Evolutionary conservation across 441 rosid genomes (phyloP).

Genomic region (Biscutella laevigata): DNA sequence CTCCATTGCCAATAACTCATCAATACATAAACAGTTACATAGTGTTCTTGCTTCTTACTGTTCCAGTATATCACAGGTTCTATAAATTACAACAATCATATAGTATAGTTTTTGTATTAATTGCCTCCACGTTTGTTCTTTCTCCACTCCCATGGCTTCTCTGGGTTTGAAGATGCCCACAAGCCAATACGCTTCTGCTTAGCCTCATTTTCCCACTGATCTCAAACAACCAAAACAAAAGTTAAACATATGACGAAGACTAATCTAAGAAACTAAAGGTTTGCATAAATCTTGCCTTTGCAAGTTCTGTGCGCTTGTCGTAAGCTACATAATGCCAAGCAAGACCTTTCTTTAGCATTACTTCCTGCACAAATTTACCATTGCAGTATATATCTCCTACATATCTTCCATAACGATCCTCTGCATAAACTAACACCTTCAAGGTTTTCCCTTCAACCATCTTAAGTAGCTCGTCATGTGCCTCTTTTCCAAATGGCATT

Average conservation of each 20-base stretch:
- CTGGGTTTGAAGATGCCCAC: constrained; percentile 64
- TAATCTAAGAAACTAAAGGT: neutral
- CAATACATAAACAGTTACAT: constrained; percentile 8
- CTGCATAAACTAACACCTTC: constrained; percentile 42
- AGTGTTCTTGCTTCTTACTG: constrained; percentile 19
- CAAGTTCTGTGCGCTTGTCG: constrained; percentile 52
- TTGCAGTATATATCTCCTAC: constrained; percentile 71
- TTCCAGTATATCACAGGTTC: neutral
- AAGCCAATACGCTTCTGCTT: constrained; percentile 51
- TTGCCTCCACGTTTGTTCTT: constrained; percentile 41
- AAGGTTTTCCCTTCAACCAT: constrained; percentile 53
- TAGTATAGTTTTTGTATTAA: neutral
- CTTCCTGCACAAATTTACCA: constrained; percentile 43
- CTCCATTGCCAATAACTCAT: neutral
- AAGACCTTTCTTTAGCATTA: constrained; percentile 66
- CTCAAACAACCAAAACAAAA: neutral
- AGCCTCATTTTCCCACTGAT: constrained; percentile 79
- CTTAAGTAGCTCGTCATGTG: constrained; percentile 52
- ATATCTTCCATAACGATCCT: constrained; percentile 59
- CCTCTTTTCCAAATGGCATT: constrained; percentile 69
- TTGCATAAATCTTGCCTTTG: constrained; percentile 35
- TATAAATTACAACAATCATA: neutral
- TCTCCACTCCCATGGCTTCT: constrained; percentile 82
- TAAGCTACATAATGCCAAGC: constrained; percentile 80
- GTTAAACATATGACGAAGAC: neutral